Base-by-base conservation (phyloP, 768 basidiomycete genomes). In the Tulasnella sp. region DNA sequence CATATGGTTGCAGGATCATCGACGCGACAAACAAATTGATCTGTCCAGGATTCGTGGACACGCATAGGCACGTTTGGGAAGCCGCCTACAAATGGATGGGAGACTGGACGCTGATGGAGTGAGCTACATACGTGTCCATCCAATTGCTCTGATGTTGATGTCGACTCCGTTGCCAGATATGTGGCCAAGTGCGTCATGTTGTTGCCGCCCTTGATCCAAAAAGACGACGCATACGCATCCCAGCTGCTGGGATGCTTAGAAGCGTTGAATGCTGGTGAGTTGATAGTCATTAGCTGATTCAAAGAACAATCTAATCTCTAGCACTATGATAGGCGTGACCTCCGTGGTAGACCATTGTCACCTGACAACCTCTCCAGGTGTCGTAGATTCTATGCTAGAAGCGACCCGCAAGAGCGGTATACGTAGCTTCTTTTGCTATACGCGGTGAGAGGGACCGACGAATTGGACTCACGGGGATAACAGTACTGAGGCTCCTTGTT, bases 101-200 rank as follows among this genome's bases (percentile, higher is more conserved):
- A 9, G 57, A 59, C 45, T 59, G 57, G 57, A 59, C 57, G 12
- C 49, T 59, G 48, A n/a, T 49, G 12, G 57, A 59, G 57, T 59
- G 38, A 19, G 57, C 49, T 22, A 41, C 29, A 8, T 22, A 25
- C 11, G n/a, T 22, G 11, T 48, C 46, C 19, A 5, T n/a, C 46
- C 27, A 43, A 43, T 19, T n/a, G 7, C 19, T 11, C 46, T n/a
- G 19, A 29, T n/a, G 7, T 48, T 7, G 34, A 38, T 38, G 15
- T 15, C 15, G 21, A 29, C n/a, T 5, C n/a, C 27, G 7, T 48
- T 10, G 8, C 7, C 17, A 59, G 57, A 43, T 59, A 59, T 31
- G 49, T 59, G 11, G 57, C 46, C 25, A 59, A 59, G 21, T 49
- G 46, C n/a, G n/a, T 49, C 9, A 30, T 27, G 19, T 30, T 59